These are phyloP conservation scores for Pezicula radicicola DNA, from an alignment of 2,329 filamentous ascomycete genomes.

Conservation along the genomic window DNA sequence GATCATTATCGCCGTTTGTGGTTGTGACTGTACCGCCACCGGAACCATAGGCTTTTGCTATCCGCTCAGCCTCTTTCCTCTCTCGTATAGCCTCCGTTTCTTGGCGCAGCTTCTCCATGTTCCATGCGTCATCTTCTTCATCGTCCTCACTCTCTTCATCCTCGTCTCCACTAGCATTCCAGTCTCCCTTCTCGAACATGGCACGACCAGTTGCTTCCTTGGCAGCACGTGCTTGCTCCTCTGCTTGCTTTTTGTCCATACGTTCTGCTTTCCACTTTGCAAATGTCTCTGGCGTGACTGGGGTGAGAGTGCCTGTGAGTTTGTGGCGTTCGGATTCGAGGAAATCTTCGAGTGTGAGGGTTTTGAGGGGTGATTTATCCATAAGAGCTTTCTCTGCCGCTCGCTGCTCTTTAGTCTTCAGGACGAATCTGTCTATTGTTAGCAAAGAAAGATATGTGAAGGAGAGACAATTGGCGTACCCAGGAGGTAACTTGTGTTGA, in stretches of 20 bases:
- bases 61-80: slow-evolving; percentile 74
- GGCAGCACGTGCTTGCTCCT: slow-evolving; percentile 83
- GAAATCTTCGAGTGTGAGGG: slow-evolving; percentile 95
- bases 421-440: slow-evolving; percentile 65
- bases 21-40: slow-evolving; percentile 4
- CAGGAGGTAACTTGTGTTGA: slow-evolving; percentile 89
- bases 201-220: slow-evolving; percentile 95
- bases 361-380: slow-evolving; percentile 94
- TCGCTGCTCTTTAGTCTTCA: slow-evolving; percentile 97
- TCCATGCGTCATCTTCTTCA: slow-evolving; percentile 57
- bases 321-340: slow-evolving; percentile 95
- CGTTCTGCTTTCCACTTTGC: slow-evolving; percentile 97
- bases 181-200: slow-evolving; percentile 95
- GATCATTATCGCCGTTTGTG: slow-evolving; percentile 14
- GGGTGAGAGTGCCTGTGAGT: slow-evolving; percentile 84
- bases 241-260: slow-evolving; percentile 91
- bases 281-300: slow-evolving; percentile 89
- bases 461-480: slow-evolving; percentile 56
- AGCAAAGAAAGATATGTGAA: not conserved
- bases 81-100: slow-evolving; percentile 79
- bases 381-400: slow-evolving; percentile 92
- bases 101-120: slow-evolving; percentile 74
- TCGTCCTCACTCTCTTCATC: slow-evolving; percentile 48
- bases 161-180: slow-evolving; percentile 64
- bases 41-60: slow-evolving; percentile 27